Conservation (phyloP, 1,284 basidiomycete species). For the Inonotus hispidus region DNA sequence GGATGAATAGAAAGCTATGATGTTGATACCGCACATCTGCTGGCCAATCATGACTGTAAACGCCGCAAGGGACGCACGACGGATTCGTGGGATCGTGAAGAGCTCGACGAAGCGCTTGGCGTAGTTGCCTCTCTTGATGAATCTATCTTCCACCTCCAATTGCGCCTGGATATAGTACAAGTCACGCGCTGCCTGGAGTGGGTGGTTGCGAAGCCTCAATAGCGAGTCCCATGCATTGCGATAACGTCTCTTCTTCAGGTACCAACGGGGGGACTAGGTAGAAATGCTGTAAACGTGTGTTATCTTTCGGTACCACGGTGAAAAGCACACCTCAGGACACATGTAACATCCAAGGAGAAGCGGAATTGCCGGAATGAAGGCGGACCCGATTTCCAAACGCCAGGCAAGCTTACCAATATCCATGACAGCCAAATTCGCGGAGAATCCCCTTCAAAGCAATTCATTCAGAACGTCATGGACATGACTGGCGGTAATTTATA, state of each 20-base stretch:
- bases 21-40: constrained; percentile 51
- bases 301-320: constrained; percentile 29
- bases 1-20: constrained; percentile 66
- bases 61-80: constrained; percentile 67
- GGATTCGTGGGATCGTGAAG: constrained; percentile 61
- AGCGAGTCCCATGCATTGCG: constrained; percentile 53
- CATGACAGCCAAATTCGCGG: constrained; percentile 45
- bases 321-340: constrained; percentile 45
- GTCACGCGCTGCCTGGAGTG: constrained; percentile 59
- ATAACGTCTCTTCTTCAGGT: constrained; percentile 61
- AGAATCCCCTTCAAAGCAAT: constrained; percentile 31
- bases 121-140: constrained; percentile 41
- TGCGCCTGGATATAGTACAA: constrained; percentile 55
- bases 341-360: constrained; percentile 33
- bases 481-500: not conserved
- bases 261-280: constrained; percentile 65
- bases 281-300: constrained; percentile 39
- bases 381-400: constrained; percentile 52
- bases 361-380: constrained; percentile 49
- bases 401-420: constrained; percentile 44
- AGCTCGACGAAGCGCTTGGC: constrained; percentile 52
- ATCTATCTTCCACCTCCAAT: constrained; percentile 50
- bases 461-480: no score
- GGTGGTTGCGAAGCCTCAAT: constrained; percentile 53
- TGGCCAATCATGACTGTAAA: constrained; percentile 64